Conservation (phyloP, 352 stramenopile species). For the Lagenidium giganteum region DNA sequence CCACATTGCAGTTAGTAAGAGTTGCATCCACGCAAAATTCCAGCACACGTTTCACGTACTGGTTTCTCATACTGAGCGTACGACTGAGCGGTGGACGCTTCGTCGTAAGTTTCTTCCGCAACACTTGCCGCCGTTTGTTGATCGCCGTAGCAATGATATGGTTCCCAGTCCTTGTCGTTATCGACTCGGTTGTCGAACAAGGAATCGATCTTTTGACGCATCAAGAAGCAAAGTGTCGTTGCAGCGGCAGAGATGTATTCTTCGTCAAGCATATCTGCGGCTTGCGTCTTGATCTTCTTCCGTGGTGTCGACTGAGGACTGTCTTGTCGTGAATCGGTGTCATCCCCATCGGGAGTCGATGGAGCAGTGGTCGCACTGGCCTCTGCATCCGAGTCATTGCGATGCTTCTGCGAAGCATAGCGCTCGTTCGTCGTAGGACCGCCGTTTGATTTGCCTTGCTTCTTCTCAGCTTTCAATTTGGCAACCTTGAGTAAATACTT, state of each 20-base stretch:
- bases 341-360: too few species aligned
- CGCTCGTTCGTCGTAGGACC: constrained; percentile 13
- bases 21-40: too few species aligned
- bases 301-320: constrained; percentile 1
- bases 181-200: constrained; percentile 44
- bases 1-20: too few species aligned
- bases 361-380: constrained; percentile 22
- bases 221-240: constrained; percentile 64
- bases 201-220: constrained; percentile 67
- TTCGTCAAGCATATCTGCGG: constrained; percentile 41
- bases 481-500: constrained; percentile 79
- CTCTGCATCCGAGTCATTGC: constrained; percentile 8
- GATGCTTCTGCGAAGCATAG: constrained; percentile 7
- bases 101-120: not conserved
- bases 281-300: constrained; percentile 39
- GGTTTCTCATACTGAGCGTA: too few species aligned
- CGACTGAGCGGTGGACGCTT: too few species aligned
- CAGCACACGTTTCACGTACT: too few species aligned
- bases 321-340: too few species aligned
- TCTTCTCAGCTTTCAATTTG: constrained; percentile 72
- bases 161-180: constrained; percentile 36
- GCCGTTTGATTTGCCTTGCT: constrained; percentile 25
- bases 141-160: constrained; percentile 51
- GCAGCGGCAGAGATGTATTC: constrained; percentile 64
- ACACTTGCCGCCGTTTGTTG: not conserved